Conservation (phyloP, 495 filamentous ascomycete genomes). For the Pyronema omphalodes region DNA sequence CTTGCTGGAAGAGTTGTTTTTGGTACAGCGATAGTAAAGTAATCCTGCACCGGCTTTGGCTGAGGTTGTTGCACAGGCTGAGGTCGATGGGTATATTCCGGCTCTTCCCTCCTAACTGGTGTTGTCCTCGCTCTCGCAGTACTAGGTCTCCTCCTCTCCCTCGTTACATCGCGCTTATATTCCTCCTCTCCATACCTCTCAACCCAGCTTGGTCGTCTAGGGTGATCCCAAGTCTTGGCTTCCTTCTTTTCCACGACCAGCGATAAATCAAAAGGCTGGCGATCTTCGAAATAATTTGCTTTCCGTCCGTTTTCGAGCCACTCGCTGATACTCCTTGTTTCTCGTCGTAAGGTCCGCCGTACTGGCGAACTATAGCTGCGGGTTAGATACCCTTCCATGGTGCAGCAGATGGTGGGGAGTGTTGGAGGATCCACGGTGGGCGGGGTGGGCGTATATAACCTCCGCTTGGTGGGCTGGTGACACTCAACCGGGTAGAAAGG, state of each 20-base stretch:
- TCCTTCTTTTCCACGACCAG: background rate
- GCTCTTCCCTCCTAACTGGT: background rate
- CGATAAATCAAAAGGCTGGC: constrained; percentile 1
- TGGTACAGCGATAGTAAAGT: background rate
- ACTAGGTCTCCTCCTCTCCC: background rate
- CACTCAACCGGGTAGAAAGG: too few species aligned
- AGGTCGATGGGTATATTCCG: background rate
- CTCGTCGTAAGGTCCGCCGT: background rate
- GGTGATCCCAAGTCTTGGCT: background rate
- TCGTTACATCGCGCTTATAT: background rate
- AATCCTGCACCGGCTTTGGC: background rate
- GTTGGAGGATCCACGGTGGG: constrained; percentile 1
- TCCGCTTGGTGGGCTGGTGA: too few species aligned
- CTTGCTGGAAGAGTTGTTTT: background rate
- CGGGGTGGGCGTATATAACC: background rate
- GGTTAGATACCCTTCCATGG: constrained; percentile 2
- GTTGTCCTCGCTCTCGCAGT: background rate
- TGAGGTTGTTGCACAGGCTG: background rate
- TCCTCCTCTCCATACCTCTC: background rate
- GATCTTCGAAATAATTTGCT: background rate
- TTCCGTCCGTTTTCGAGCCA: background rate
- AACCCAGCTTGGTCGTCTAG: background rate
- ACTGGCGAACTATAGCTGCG: background rate
- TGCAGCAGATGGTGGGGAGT: background rate
- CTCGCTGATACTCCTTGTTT: background rate